phyloP scores from a whole-genome alignment of 2,329 filamentous ascomycete species.

The Blumeriella jaapii region DNA sequence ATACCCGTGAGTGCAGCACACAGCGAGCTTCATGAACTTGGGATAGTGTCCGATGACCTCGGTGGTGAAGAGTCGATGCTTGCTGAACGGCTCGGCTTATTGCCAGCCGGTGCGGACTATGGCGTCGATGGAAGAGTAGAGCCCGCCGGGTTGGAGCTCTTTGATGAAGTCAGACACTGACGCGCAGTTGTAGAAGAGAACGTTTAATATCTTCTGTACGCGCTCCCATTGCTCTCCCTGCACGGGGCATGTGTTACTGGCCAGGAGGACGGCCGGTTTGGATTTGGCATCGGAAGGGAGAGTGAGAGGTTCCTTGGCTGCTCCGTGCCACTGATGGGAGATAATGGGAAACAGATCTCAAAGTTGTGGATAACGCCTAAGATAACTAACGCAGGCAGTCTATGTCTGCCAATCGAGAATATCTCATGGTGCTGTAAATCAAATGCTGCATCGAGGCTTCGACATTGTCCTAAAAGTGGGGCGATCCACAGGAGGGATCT shows the following conservation, averaged over 20 bases:
- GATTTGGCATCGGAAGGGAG: background rate
- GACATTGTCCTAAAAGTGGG: too few species aligned
- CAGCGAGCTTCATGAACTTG: constrained; percentile 17
- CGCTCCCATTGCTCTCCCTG: constrained; percentile 1
- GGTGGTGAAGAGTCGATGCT: constrained; percentile 22
- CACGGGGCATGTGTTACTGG: constrained; percentile 1
- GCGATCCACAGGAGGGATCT: too few species aligned
- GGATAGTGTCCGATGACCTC: constrained; percentile 16
- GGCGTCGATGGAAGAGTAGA: constrained; percentile 23
- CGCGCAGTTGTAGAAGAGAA: constrained; percentile 20
- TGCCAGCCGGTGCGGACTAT: constrained; percentile 27
- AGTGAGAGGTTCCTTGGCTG: too few species aligned
- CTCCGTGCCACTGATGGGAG: too few species aligned
- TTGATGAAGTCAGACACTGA: constrained; percentile 18
- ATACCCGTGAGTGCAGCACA: constrained; percentile 24
- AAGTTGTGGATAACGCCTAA: too few species aligned
- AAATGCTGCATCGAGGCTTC: too few species aligned
- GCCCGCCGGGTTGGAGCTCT: constrained; percentile 23
- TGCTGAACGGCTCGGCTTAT: constrained; percentile 24
- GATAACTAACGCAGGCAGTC: too few species aligned
- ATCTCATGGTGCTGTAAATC: too few species aligned
- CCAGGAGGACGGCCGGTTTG: constrained; percentile 4
- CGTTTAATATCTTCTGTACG: constrained; percentile 14
- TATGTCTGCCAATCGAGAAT: too few species aligned
- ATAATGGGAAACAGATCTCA: background rate